Conservation (phyloP, 257 asterid genomes). For the Nicotiana obtusifolia region DNA sequence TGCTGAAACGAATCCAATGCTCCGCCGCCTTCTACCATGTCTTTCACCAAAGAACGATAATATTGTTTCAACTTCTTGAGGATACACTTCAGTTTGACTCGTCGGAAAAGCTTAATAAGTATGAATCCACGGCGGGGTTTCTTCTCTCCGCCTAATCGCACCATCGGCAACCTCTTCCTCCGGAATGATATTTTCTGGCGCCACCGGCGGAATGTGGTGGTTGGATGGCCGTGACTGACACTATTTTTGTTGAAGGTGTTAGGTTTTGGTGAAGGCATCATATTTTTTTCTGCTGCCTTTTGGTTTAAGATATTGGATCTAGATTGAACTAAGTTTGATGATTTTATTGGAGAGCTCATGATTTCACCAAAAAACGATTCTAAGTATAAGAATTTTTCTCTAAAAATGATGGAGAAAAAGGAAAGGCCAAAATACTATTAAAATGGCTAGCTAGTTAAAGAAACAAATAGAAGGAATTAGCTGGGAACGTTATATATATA, state of each 20-base stretch:
- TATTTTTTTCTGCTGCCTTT: too few relatives aligned
- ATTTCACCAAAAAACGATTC: neutral
- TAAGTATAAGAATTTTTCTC: too few relatives aligned
- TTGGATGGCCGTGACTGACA: neutral
- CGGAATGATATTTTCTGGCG: conserved; percentile 28
- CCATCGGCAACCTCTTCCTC: conserved; percentile 37
- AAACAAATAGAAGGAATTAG: neutral
- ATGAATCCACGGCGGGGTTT: conserved; percentile 39
- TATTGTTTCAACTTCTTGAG: conserved; percentile 39
- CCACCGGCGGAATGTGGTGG: conserved; percentile 26
- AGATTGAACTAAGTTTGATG: too few relatives aligned
- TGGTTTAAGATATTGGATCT: too few relatives aligned
- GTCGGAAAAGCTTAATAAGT: conserved; percentile 33
- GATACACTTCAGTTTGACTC: conserved; percentile 35
- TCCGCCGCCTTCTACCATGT: conserved; percentile 34
- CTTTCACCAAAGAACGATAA: conserved; percentile 32
- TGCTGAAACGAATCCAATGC: conserved; percentile 46
- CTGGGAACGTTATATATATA: conserved; percentile 7
- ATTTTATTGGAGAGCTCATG: neutral
- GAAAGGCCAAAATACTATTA: neutral
- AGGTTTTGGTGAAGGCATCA: conserved; percentile 16
- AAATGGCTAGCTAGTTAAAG: neutral
- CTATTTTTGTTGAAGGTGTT: conserved; percentile 13
- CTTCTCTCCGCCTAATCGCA: conserved; percentile 49
- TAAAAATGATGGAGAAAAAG: too few relatives aligned